These are phyloP conservation scores for Dictyostelium intermedium DNA, from an alignment of 78 protist species.

Conservation along the genomic window DNA sequence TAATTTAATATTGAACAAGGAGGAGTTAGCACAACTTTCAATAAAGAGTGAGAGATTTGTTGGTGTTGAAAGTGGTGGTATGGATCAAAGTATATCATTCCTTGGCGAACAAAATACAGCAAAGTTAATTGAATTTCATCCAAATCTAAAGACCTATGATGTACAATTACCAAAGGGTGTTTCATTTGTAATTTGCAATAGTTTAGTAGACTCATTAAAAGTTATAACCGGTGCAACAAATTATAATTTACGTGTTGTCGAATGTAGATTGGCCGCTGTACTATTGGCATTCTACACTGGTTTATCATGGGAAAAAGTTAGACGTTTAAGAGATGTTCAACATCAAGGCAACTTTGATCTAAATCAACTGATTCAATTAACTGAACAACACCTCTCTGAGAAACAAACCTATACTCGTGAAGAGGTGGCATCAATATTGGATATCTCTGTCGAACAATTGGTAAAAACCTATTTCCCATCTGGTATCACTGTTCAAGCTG, in stretches of 20 bases:
- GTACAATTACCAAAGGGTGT: conserved; percentile 63
- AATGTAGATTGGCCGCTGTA: conserved; percentile 80
- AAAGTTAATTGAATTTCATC: conserved; percentile 58
- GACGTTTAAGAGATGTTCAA: conserved; percentile 70
- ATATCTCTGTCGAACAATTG: conserved; percentile 17
- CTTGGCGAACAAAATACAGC: conserved; percentile 54
- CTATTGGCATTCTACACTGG: conserved; percentile 27
- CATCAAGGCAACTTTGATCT: conserved; percentile 12
- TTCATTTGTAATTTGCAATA: conserved; percentile 57
- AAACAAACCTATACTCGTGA: conserved; percentile 29
- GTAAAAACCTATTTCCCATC: conserved; percentile 41
- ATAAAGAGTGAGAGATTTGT: conserved; percentile 62
- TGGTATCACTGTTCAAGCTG: conserved; percentile 29
- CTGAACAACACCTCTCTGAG: background rate
- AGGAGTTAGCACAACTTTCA: conserved; percentile 43
- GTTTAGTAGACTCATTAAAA: conserved; percentile 63
- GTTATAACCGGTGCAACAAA: conserved; percentile 49
- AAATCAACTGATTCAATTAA: background rate
- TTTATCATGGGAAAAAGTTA: conserved; percentile 14
- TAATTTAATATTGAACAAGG: conserved; percentile 39
- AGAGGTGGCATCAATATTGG: conserved; percentile 27
- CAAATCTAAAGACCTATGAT: conserved; percentile 23
- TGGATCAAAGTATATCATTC: conserved; percentile 82
- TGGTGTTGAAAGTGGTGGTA: conserved; percentile 84
- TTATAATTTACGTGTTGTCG: conserved; percentile 72